These are phyloP conservation scores for Mucuna pruriens DNA, from an alignment of 306 rosid species.

Conservation along the genomic window DNA sequence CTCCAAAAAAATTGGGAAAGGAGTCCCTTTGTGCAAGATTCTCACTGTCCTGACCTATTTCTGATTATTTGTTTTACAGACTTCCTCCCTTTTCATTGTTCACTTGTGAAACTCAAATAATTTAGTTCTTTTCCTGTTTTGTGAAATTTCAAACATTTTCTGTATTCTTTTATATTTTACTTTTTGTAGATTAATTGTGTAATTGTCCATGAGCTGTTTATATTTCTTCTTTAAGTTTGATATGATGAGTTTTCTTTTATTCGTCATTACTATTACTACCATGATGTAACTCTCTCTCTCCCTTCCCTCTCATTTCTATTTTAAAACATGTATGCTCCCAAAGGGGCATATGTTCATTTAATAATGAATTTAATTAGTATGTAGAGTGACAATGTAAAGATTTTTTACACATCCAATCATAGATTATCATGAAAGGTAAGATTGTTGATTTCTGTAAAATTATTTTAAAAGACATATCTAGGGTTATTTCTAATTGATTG, in stretches of 20 bases:
- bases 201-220: slow-evolving; percentile 11
- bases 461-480: neutral
- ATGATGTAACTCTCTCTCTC: neutral
- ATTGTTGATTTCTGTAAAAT: neutral
- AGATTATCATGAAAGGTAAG: neutral
- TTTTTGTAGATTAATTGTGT: neutral
- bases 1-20: slow-evolving; percentile 14
- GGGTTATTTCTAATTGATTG: neutral
- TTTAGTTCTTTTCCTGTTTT: slow-evolving; percentile 15
- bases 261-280: neutral
- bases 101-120: neutral
- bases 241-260: neutral
- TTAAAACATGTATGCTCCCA: slow-evolving; percentile 16
- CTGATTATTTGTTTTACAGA: neutral
- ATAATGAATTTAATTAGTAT: neutral
- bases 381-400: neutral
- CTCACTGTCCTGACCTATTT: slow-evolving; percentile 10
- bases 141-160: slow-evolving; percentile 28
- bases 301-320: neutral
- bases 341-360: neutral
- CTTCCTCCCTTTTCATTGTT: slow-evolving; percentile 1
- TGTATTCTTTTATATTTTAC: neutral
- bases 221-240: slow-evolving; percentile 6
- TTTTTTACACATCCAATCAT: neutral
- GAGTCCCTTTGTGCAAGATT: slow-evolving; percentile 22